Evolutionary conservation across 2,329 filamentous ascomycete genomes (phyloP).

Genomic region (Neurospora crassa): DNA sequence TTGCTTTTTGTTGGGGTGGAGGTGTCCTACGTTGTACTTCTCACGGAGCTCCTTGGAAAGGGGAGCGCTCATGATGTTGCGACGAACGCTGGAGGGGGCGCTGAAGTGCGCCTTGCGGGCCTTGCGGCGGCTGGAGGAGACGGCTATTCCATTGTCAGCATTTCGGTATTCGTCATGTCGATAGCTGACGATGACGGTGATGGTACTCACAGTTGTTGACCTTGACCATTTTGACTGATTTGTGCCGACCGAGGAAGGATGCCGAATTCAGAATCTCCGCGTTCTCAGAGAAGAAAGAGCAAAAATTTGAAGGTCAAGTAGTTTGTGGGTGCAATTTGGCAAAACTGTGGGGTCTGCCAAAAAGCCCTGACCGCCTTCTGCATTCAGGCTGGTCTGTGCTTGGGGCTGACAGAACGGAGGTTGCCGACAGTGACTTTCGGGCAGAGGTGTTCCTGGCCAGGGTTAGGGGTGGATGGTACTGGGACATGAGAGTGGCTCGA

Average conservation of each 20-base stretch:
- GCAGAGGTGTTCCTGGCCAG: not conserved
- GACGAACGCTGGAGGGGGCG: constrained; percentile 88
- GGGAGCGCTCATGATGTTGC: constrained; percentile 93
- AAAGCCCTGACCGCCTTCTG: constrained; percentile 11
- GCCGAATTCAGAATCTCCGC: constrained; percentile 17
- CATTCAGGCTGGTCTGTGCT: constrained; percentile 1
- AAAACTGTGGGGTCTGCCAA: constrained; percentile 7
- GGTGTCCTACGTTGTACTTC: constrained; percentile 82
- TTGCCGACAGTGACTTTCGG: not conserved
- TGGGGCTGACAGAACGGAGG: not conserved
- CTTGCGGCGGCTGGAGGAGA: constrained; percentile 89
- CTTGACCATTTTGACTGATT: constrained; percentile 56
- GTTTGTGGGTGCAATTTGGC: constrained; percentile 16
- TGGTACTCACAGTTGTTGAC: constrained; percentile 40
- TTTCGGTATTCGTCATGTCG: not conserved
- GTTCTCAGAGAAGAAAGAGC: constrained; percentile 12
- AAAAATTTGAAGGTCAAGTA: constrained; percentile 7
- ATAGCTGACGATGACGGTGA: not conserved
- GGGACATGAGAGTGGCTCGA: not conserved
- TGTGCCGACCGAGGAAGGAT: constrained; percentile 18
- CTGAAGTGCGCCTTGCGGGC: constrained; percentile 97
- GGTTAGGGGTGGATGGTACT: not conserved
- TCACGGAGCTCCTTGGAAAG: constrained; percentile 95
- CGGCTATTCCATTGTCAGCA: constrained; percentile 32
- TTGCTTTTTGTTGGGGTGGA: not conserved